Evolutionary conservation across 805 yeast species (phyloP).

Genomic region (Nakazawaea holstii): DNA sequence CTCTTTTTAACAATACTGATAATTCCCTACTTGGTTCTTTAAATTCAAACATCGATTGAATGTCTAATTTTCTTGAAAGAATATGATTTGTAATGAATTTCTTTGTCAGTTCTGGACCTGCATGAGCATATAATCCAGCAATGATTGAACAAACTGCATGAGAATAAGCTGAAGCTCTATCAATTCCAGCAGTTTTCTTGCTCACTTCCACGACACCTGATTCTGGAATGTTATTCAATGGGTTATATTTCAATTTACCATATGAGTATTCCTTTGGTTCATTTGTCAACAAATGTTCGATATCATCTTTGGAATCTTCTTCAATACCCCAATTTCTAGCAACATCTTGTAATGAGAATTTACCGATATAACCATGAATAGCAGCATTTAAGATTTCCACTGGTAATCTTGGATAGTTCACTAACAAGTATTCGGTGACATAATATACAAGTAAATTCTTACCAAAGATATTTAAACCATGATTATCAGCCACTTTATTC

Average conservation of each 20-base stretch:
- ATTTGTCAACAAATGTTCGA: conserved; percentile 62
- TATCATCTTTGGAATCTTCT: conserved; percentile 55
- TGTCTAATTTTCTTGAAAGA: conserved; percentile 75
- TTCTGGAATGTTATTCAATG: conserved; percentile 27
- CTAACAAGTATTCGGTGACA: conserved; percentile 65
- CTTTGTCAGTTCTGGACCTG: conserved; percentile 60
- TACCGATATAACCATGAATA: conserved; percentile 69
- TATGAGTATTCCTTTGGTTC: conserved; percentile 62
- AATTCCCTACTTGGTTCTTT: conserved; percentile 84
- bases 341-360: conserved; percentile 55
- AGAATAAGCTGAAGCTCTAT: conserved; percentile 42
- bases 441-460: conserved; percentile 69
- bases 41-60: conserved; percentile 71
- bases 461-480: conserved; percentile 80
- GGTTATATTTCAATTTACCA: conserved; percentile 58
- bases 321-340: conserved; percentile 90
- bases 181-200: conserved; percentile 28
- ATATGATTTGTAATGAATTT: conserved; percentile 70
- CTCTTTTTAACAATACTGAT: conserved; percentile 68
- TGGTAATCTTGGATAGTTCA: conserved; percentile 88
- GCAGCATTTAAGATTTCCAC: conserved; percentile 70
- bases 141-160: conserved; percentile 76
- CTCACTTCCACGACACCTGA: conserved; percentile 47
- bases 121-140: conserved; percentile 76
- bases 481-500: conserved; percentile 59